These are phyloP conservation scores for Andrographis paniculata DNA, from an alignment of 305 asterid genomes.

Conservation along the genomic window DNA sequence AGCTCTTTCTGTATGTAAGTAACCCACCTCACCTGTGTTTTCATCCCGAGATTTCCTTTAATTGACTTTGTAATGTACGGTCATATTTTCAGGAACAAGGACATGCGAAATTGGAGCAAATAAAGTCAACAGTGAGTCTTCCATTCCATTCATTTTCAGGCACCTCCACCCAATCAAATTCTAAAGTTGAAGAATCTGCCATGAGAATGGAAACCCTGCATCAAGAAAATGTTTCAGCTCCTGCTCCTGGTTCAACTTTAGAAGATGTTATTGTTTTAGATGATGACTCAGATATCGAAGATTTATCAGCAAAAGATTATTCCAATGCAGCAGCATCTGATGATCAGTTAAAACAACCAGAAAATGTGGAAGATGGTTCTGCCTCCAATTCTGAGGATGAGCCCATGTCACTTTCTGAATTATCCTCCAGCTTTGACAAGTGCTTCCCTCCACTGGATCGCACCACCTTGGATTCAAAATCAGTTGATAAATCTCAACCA, in stretches of 20 bases:
- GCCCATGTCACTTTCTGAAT: constrained; percentile 54
- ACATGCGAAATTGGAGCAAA: constrained; percentile 65
- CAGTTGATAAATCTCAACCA: constrained; percentile 27
- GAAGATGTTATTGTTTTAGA: constrained; percentile 45
- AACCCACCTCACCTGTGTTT: too few species aligned
- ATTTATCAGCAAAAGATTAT: constrained; percentile 19
- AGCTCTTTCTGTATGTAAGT: too few species aligned
- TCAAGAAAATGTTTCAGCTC: constrained; percentile 21
- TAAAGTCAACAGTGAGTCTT: constrained; percentile 63
- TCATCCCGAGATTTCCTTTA: too few species aligned
- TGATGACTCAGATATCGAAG: constrained; percentile 43
- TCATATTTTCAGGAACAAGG: constrained; percentile 30
- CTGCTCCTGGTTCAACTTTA: constrained; percentile 25
- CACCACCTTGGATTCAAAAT: constrained; percentile 20
- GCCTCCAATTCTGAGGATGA: constrained; percentile 31
- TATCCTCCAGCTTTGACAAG: constrained; percentile 74
- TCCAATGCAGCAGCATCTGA: constrained; percentile 17
- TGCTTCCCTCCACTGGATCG: constrained; percentile 43
- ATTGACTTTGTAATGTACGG: not conserved
- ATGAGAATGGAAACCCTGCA: constrained; percentile 22
- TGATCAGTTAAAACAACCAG: constrained; percentile 20
- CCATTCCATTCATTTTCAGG: constrained; percentile 65
- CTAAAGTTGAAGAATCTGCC: constrained; percentile 26
- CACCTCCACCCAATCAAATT: constrained; percentile 25
- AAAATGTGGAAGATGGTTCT: constrained; percentile 22